These are phyloP conservation scores for Fraxinus sp. DNA, from an alignment of 305 asterid genomes.

Conservation along the genomic window DNA sequence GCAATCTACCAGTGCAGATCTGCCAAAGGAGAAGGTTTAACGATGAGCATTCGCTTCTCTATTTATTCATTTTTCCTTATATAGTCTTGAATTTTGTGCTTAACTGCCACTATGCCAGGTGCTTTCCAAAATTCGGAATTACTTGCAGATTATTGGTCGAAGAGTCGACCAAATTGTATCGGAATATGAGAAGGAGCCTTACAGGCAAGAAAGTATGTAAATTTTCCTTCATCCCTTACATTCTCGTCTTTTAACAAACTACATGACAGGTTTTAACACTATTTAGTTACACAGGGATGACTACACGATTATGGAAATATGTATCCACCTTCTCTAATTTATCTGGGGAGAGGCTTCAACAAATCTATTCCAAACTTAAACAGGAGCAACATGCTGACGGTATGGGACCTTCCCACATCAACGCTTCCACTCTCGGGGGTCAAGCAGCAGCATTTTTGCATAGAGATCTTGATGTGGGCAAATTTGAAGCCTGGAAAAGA, in stretches of 20 bases:
- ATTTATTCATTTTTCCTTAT: constrained; percentile 19
- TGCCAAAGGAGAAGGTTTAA: constrained; percentile 85
- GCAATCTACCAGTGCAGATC: constrained; percentile 86
- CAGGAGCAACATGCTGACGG: constrained; percentile 72
- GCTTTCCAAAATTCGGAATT: constrained; percentile 77
- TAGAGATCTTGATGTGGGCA: constrained; percentile 77
- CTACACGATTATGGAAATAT: constrained; percentile 89
- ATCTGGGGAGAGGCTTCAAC: constrained; percentile 87
- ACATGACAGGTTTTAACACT: background rate
- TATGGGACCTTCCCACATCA: constrained; percentile 64
- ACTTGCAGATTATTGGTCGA: constrained; percentile 92
- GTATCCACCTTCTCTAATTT: constrained; percentile 86
- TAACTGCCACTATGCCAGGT: constrained; percentile 50
- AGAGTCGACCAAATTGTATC: constrained; percentile 81
- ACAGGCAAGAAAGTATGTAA: constrained; percentile 83
- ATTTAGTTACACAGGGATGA: constrained; percentile 59
- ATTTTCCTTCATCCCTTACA: background rate
- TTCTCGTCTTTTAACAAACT: background rate
- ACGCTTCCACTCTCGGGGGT: constrained; percentile 54
- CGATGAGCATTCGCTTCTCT: constrained; percentile 12
- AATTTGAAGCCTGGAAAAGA: constrained; percentile 97
- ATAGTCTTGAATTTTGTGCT: constrained; percentile 13
- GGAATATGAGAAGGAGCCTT: constrained; percentile 69
- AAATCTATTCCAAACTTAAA: constrained; percentile 81
- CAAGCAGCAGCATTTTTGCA: constrained; percentile 45